These are phyloP conservation scores for Dendrobium huoshanense DNA, from an alignment of 106 monocot genomes.

Conservation along the genomic window DNA sequence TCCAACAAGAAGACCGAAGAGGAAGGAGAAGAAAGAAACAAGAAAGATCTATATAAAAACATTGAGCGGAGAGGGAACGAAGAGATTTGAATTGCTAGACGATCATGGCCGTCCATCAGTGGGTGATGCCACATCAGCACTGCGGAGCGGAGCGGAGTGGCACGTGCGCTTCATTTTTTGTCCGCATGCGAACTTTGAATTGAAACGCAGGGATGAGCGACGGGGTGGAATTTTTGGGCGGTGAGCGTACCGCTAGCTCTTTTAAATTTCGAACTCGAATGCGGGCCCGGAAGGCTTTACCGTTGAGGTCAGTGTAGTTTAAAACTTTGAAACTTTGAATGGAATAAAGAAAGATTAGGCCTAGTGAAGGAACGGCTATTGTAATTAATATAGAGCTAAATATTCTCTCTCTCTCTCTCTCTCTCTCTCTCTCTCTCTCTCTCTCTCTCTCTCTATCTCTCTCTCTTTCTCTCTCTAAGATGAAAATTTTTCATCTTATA, in stretches of 20 bases:
- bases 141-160: neutral
- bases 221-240: neutral
- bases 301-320: neutral
- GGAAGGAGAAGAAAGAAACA: neutral
- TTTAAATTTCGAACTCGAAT: conserved; percentile 8
- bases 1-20: neutral
- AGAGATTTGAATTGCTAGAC: neutral
- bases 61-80: conserved; percentile 1
- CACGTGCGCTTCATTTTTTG: conserved; percentile 6
- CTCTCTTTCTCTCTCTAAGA: no score
- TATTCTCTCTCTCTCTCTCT: no score
- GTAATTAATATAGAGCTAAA: neutral
- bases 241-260: neutral
- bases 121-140: neutral
- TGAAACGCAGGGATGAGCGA: neutral
- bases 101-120: neutral
- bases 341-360: neutral
- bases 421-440: no score
- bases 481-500: no score
- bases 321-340: conserved; percentile 5
- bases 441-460: no score
- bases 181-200: conserved; percentile 1
- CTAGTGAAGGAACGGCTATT: neutral
- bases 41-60: neutral
- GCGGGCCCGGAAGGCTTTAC: neutral